Conservation (phyloP, 2,329 filamentous ascomycete genomes). For the Pseudocercospora cruenta region DNA sequence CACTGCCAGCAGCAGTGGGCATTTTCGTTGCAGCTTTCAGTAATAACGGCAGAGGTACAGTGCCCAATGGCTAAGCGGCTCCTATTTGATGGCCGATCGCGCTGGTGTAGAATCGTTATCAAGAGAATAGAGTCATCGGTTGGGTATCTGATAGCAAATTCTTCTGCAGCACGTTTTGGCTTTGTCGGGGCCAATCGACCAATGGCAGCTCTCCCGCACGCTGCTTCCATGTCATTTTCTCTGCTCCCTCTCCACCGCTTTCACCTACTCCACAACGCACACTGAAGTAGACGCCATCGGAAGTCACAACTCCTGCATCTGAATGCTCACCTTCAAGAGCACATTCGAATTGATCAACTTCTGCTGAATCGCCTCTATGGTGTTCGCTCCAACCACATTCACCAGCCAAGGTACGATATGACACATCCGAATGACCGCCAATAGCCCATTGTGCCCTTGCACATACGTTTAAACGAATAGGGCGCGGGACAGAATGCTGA, state of each 20-base stretch:
- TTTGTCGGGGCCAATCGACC: background rate
- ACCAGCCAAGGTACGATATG: conserved; percentile 55
- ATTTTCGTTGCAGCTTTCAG: too few species aligned
- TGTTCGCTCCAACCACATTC: conserved; percentile 55
- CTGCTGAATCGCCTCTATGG: conserved; percentile 40
- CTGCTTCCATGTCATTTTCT: background rate
- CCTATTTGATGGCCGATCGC: too few species aligned
- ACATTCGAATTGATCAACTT: background rate
- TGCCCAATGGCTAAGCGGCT: too few species aligned
- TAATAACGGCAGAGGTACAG: too few species aligned
- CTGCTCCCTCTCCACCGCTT: background rate
- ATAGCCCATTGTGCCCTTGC: background rate
- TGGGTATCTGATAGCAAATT: background rate
- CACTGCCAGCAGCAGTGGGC: too few species aligned
- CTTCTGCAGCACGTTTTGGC: background rate
- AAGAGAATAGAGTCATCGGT: background rate
- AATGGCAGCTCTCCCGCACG: background rate
- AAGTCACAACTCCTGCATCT: background rate
- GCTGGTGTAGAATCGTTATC: background rate
- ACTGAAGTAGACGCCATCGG: background rate
- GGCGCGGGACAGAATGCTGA: background rate
- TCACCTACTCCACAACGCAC: background rate
- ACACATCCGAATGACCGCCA: background rate
- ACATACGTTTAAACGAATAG: background rate
- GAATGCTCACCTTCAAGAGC: conserved; percentile 39